Evolutionary conservation across 2,329 filamentous ascomycete genomes (phyloP), one percentile per base, ranked within the genome.

Genomic region (Apiospora koreana): DNA sequence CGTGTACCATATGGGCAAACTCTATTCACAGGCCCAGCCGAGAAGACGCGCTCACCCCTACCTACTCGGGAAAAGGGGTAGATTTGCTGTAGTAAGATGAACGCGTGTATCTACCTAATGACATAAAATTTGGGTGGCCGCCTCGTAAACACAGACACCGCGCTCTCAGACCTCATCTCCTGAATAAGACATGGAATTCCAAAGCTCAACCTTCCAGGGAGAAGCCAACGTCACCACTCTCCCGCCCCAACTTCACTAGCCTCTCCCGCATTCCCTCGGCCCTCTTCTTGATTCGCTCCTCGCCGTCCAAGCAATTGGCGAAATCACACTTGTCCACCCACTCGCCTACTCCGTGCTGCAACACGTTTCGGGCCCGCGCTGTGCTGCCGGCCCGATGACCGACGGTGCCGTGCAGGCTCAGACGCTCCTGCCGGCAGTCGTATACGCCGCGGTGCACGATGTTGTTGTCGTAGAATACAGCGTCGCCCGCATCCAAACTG

Each of bases 401-500:
- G 65, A 93, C 91, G 69, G 89, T 92, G 8, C 92, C 92, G 80
- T 94, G 92, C 76, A 94, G 80, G 71, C 92, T 94, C 85, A 92
- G 87, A 31, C 92, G 83, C 81, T 93, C 90, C 74, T 83, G 86
- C 1, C 48, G 75, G 16, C 81, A 80, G 73, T 86, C 83, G 79
- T 94, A 94, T 38, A 88, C 88, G 1, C 92, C 92, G 4, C 92
- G 84, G 77, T 94, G 92, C 73, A 97, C 79, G 73, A 97, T 97
- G 79, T 97, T 97, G 78, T 95, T 97, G 80, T 97, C 91, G 78
- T 97, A 97, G 76, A 97, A 97, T 54, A 93, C 93, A 21, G 92
- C 89, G 80, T 97, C 94, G 0, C 94, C 94, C 0, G 93, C 86
- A 72, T 87, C 83, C 72, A 97, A 83, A 77, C 84, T 77, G 21